These are phyloP conservation scores for Sparassis latifolia DNA, from an alignment of 1,284 basidiomycete species.

Conservation along the genomic window DNA sequence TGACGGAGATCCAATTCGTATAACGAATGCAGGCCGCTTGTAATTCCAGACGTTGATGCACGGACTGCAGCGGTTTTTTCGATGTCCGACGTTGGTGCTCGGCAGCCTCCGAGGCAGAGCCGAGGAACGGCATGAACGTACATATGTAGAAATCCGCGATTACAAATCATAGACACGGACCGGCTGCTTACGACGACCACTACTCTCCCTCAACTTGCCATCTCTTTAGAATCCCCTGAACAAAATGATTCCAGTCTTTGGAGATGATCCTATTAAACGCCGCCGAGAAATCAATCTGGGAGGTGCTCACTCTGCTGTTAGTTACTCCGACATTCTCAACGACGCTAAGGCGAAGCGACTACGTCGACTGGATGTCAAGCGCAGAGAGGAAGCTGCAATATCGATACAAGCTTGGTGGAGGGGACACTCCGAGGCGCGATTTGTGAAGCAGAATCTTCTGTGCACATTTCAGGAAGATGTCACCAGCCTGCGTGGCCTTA, in stretches of 20 bases:
- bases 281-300: slow-evolving; percentile 74
- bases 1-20: no score
- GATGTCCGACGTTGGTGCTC: no score
- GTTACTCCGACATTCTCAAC: slow-evolving; percentile 51
- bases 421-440: slow-evolving; percentile 35
- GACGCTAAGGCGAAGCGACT: slow-evolving; percentile 52
- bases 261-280: slow-evolving; percentile 34
- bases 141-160: no score
- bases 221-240: no score
- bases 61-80: no score
- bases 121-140: no score
- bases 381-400: slow-evolving; percentile 48
- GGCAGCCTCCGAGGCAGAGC: no score
- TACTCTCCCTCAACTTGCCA: no score
- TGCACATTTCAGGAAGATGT: slow-evolving; percentile 43
- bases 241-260: slow-evolving; percentile 31
- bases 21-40: no score
- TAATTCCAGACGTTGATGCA: no score
- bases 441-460: slow-evolving; percentile 37
- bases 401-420: slow-evolving; percentile 69
- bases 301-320: slow-evolving; percentile 45
- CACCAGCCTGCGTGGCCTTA: slow-evolving; percentile 43
- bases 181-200: no score
- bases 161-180: no score
- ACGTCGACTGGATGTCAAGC: slow-evolving; percentile 50